Conservation (phyloP, 2,329 filamentous ascomycete genomes). For the Fusarium sp. region DNA sequence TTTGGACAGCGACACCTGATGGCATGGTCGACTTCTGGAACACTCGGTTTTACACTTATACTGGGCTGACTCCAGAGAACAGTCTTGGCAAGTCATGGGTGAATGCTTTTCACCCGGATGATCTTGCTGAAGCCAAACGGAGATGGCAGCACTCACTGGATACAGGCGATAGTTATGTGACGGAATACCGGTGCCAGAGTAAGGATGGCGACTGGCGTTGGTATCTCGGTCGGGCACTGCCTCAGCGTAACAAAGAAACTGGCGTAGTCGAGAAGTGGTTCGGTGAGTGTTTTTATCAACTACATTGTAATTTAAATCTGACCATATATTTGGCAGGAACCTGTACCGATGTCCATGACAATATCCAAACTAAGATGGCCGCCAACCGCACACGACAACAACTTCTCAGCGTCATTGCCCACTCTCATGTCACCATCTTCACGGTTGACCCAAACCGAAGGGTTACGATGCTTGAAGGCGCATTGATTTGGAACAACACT, state of each 20-base stretch:
- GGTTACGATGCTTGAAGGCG: constrained; percentile 78
- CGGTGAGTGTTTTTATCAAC: constrained; percentile 57
- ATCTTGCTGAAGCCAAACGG: constrained; percentile 66
- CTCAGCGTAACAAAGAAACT: constrained; percentile 73
- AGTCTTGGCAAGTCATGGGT: constrained; percentile 74
- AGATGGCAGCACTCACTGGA: constrained; percentile 72
- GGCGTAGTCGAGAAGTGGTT: constrained; percentile 83
- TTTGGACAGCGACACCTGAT: constrained; percentile 79
- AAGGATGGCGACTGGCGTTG: constrained; percentile 79
- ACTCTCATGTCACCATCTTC: constrained; percentile 82
- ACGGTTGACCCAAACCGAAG: constrained; percentile 72
- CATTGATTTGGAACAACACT: constrained; percentile 67
- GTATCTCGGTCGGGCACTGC: constrained; percentile 80
- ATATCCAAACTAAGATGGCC: constrained; percentile 74
- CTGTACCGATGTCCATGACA: constrained; percentile 83
- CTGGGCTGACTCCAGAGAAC: constrained; percentile 72
- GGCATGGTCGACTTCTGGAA: constrained; percentile 81
- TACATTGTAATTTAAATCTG: neutral
- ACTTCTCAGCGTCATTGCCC: constrained; percentile 77
- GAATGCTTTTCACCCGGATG: constrained; percentile 76
- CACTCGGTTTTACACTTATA: constrained; percentile 83
- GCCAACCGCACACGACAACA: constrained; percentile 77
- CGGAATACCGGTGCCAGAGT: constrained; percentile 77
- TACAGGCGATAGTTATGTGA: constrained; percentile 76
- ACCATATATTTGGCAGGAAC: constrained; percentile 58